Base-by-base conservation (phyloP, 345 rosid genomes). In the Melaleuca quinquenervia region DNA sequence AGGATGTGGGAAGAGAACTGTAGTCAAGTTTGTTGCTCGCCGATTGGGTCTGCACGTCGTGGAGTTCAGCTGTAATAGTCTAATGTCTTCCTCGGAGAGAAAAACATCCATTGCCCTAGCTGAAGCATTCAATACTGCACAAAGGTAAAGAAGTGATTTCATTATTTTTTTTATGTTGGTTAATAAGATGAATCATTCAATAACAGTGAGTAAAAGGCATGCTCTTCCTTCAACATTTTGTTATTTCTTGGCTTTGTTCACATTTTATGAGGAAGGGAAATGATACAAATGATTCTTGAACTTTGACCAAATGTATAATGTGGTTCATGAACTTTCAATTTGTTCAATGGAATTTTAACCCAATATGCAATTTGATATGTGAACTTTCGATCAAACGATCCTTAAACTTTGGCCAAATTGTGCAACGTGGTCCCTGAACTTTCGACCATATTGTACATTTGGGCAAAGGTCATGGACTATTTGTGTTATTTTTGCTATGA, bases 1-100 rank as follows among this genome's bases (percentile, higher is more conserved):
- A 97, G 99, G 99, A 62, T 94, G 95, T 84, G 98, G 99, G 86
- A 97, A 96, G 95, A 94, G 92, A 91, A 95, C 98, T 45, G 95
- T 94, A 89, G 91, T 97, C 89, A 94, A 92, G 90, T 90, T 94
- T 88, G 91, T 97, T 88, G 95, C 98, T 86, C 89, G 88, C 82
- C 90, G 94, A 56, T 85, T 96, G 91, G 98, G 98, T 75, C 87
- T 96, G 87, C 98, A 96, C 93, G 95, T 96, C 41, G 96, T 97
- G 87, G 99, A 97, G 89, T 91, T 92, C 90, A 97, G 98, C 90
- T 97, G 99, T 88, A 97, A 96, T 88, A 92, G 84, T 89, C 90
- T 97, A 83, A 89, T 89, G 90, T 90, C 96, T 41, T 92, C 99
- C 52, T 92, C 98, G 85, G 98, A 95, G 87, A 92, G 90, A 90